Evolutionary conservation across 257 asterid species (phyloP).

Genomic region (Scutellaria galericulata): DNA sequence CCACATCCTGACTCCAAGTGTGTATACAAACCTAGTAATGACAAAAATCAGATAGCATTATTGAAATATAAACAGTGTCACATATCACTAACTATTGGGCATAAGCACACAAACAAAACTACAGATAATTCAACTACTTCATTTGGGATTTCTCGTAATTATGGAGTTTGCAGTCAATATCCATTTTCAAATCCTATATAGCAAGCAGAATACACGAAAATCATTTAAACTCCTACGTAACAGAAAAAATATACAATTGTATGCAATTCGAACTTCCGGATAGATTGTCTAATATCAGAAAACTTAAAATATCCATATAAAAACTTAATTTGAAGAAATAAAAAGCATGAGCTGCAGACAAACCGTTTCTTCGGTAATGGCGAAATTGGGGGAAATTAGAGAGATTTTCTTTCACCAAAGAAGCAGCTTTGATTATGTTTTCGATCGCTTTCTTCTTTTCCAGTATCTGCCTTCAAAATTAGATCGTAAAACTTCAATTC

Average conservation of each 20-base stretch:
- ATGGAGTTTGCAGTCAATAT: background rate
- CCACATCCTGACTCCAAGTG: slow-evolving; percentile 77
- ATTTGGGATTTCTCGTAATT: slow-evolving; percentile 3
- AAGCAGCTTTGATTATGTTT: slow-evolving; percentile 57
- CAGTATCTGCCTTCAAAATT: slow-evolving; percentile 56
- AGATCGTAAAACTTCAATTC: slow-evolving; percentile 9
- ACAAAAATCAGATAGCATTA: slow-evolving; percentile 13
- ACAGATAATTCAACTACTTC: slow-evolving; percentile 2
- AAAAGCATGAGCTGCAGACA: slow-evolving; percentile 19
- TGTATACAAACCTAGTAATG: slow-evolving; percentile 52
- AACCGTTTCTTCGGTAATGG: slow-evolving; percentile 62
- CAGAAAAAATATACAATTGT: background rate
- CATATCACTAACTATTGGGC: slow-evolving; percentile 1
- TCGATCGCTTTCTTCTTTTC: slow-evolving; percentile 68
- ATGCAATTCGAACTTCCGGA: background rate
- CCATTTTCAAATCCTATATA: background rate
- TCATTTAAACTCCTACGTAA: background rate
- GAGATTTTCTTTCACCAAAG: slow-evolving; percentile 61
- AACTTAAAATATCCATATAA: background rate
- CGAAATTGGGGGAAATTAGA: slow-evolving; percentile 57
- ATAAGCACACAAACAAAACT: background rate
- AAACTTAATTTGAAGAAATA: background rate
- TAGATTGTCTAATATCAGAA: background rate
- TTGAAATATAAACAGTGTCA: background rate
- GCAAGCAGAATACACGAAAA: background rate